Conservation (phyloP, 768 basidiomycete genomes). For the Rhodosporidiobolus sp. region DNA sequence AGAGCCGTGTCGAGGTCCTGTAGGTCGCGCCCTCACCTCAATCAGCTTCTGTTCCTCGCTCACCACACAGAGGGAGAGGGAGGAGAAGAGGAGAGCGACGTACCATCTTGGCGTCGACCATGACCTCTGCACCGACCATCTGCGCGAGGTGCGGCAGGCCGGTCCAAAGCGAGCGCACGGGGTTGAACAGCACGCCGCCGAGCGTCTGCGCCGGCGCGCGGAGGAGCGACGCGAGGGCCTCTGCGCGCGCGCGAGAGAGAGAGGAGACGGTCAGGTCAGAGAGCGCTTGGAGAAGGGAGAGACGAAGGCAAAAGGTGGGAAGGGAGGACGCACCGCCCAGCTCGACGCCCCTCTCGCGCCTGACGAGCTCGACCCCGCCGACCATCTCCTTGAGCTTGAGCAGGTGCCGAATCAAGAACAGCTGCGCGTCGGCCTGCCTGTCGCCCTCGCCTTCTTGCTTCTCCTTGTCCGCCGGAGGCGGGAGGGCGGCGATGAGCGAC, state of each 20-base stretch:
- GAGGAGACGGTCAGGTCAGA: not conserved
- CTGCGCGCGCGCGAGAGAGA: not conserved
- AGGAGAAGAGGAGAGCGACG: constrained; percentile 36
- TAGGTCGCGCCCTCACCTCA: no score
- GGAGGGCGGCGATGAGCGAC: constrained; percentile 57
- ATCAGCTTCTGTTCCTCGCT: no score
- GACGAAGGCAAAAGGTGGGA: not conserved
- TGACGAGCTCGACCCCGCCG: constrained; percentile 65
- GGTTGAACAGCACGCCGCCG: constrained; percentile 32
- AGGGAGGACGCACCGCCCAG: constrained; percentile 23
- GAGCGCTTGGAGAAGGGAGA: not conserved
- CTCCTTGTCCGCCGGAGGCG: constrained; percentile 43
- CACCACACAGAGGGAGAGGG: not conserved
- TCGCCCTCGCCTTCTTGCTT: constrained; percentile 39
- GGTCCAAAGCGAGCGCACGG: constrained; percentile 31
- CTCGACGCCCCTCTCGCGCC: constrained; percentile 52
- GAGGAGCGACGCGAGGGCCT: constrained; percentile 23
- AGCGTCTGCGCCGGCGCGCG: constrained; percentile 22
- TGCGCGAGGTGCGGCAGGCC: constrained; percentile 36
- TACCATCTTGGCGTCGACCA: constrained; percentile 71
- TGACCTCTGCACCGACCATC: constrained; percentile 55
- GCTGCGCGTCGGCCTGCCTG: constrained; percentile 62
- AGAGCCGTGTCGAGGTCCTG: constrained; percentile 85
- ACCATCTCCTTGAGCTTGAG: constrained; percentile 88
- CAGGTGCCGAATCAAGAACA: constrained; percentile 87